Evolutionary conservation across 495 filamentous ascomycete species (phyloP), one percentile per base, ranked within the genome.

Genomic region (Hypoxylon fragiforme): DNA sequence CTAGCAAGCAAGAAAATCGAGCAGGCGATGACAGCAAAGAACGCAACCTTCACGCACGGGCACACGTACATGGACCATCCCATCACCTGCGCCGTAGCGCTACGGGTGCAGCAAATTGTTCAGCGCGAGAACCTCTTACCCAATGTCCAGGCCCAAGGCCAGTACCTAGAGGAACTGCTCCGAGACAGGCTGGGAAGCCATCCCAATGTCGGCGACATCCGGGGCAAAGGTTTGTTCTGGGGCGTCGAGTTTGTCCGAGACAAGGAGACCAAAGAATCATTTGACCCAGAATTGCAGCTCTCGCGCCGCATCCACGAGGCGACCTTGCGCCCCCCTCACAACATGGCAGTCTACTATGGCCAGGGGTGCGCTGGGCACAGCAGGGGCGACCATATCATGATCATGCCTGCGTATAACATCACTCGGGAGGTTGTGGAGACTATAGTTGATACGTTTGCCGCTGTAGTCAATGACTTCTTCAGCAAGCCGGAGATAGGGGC

Each of bases 371-470:
- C 76, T 0, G 86, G 90, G 62, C 87, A 88, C 0, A 64, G 77
- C 21, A 68, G 60, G 2, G 90, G 89, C 1, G 91, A 96, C 61
- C 86, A 91, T 71, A 69, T 92, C 11, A 72, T 95, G 24, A 57
- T 96, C 46, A 80, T 86, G 15, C 91, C 91, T 2, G 78, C 90
- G 1, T 95, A 86, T 68, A 91, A 80, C 49, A 74, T 87, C 36
- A 81, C 79, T 0, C 67, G 65, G 24, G 77, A 81, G 8, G 85
- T 88, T 22, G 77, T 90, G 44, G 80, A 85, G 54, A 71, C 69
- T 39, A 84, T 89, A 42, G 68, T 53, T 13, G 48, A 53, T 2
- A 53, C 18, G 34, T 41, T 57, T n/a, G 52, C 15, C 2, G 52
- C 39, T 19, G 58, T 41, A 6, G 0, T 62, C 1, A 15, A 40